Conservation (phyloP, 345 rosid genomes). For the Zanthoxylum bungeanum region DNA sequence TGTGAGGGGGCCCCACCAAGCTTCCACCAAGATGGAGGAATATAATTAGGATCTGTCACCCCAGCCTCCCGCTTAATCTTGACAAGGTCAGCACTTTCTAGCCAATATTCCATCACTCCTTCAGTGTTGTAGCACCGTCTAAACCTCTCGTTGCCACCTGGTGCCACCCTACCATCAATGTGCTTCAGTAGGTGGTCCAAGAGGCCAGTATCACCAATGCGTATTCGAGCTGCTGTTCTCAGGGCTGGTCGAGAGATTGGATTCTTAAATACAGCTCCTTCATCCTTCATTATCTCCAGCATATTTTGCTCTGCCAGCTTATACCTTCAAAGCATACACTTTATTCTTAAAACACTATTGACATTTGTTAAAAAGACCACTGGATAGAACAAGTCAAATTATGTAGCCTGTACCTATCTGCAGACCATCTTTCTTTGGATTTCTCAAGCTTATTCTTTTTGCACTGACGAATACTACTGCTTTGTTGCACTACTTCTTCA, state of each 20-base stretch:
- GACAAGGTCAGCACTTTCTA: slow-evolving; percentile 72
- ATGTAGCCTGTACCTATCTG: slow-evolving; percentile 49
- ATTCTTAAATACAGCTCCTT: slow-evolving; percentile 68
- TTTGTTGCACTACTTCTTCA: slow-evolving; percentile 12
- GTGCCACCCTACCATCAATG: slow-evolving; percentile 92
- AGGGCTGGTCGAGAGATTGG: slow-evolving; percentile 77
- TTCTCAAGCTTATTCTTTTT: slow-evolving; percentile 24
- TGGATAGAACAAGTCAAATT: slow-evolving; percentile 8
- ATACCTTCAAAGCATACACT: slow-evolving; percentile 44
- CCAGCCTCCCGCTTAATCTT: slow-evolving; percentile 76
- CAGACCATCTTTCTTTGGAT: too few relatives aligned
- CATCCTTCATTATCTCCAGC: slow-evolving; percentile 64
- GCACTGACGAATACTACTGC: slow-evolving; percentile 6
- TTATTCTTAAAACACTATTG: background rate
- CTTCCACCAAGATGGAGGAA: slow-evolving; percentile 91
- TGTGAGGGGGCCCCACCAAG: slow-evolving; percentile 77
- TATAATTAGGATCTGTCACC: slow-evolving; percentile 88
- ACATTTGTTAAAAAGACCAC: background rate
- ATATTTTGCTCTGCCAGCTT: slow-evolving; percentile 55
- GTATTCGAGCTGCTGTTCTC: slow-evolving; percentile 74
- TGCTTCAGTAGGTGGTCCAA: slow-evolving; percentile 93
- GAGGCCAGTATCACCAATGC: slow-evolving; percentile 94
- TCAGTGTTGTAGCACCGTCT: slow-evolving; percentile 85
- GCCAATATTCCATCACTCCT: slow-evolving; percentile 97
- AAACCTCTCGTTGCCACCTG: slow-evolving; percentile 84